Evolutionary conservation across 208 protist species (phyloP).

Genomic region (Histomonas meleagridis): DNA sequence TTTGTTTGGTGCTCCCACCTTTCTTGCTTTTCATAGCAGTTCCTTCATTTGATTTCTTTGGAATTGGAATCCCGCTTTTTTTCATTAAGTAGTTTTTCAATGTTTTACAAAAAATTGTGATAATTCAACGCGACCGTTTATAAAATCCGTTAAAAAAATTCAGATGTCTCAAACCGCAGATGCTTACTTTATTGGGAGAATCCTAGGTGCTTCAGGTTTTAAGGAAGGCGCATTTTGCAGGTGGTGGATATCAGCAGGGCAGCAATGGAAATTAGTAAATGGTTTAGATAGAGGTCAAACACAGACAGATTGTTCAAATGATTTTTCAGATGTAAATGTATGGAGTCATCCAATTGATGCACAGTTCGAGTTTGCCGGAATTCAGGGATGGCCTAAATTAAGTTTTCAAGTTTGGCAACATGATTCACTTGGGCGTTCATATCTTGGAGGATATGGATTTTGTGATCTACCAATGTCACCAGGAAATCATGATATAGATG

Average conservation of each 20-base stretch:
- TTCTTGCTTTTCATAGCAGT: too few relatives aligned
- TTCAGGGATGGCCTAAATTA: slow-evolving; percentile 23
- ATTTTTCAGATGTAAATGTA: neutral
- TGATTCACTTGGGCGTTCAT: neutral
- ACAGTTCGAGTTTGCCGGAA: neutral
- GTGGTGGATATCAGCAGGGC: neutral
- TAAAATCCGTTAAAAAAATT: too few relatives aligned
- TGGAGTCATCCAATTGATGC: slow-evolving; percentile 26
- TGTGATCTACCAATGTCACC: neutral
- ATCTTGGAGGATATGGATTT: slow-evolving; percentile 14
- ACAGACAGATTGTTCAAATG: neutral
- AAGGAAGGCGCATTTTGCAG: neutral
- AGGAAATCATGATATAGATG: slow-evolving; percentile 18
- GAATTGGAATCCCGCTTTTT: too few relatives aligned
- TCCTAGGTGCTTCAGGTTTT: neutral
- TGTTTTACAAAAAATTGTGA: too few relatives aligned
- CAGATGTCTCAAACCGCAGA: neutral
- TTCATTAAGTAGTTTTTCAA: too few relatives aligned
- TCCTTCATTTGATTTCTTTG: too few relatives aligned
- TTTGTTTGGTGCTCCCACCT: too few relatives aligned
- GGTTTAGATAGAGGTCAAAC: slow-evolving; percentile 10
- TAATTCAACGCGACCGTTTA: too few relatives aligned
- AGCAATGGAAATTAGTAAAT: slow-evolving; percentile 1
- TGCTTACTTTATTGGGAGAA: slow-evolving; percentile 25
- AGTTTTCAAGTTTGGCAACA: slow-evolving; percentile 22